Evolutionary conservation across 1,139 yeast species (phyloP).

Genomic region (Yamadazyma kanchanaburiensis): DNA sequence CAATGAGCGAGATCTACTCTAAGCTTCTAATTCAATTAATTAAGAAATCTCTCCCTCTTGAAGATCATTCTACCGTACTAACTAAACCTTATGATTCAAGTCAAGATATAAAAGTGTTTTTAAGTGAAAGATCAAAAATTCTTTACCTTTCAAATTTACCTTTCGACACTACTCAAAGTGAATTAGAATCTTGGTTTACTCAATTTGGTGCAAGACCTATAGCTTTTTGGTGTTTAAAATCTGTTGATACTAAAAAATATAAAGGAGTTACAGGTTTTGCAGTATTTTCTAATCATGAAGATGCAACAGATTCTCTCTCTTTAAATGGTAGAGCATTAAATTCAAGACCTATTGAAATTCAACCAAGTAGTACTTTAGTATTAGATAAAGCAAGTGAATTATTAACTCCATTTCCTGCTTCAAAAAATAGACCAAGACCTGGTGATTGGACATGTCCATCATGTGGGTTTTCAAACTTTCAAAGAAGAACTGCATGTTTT

Average conservation of each 20-base stretch:
- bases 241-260: conserved; percentile 37
- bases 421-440: conserved; percentile 89
- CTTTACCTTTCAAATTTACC: conserved; percentile 76
- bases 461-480: conserved; percentile 94
- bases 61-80: conserved; percentile 54
- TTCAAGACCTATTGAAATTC: conserved; percentile 77
- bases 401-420: conserved; percentile 79
- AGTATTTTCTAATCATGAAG: conserved; percentile 80
- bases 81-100: conserved; percentile 73
- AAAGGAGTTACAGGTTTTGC: conserved; percentile 70
- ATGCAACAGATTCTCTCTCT: conserved; percentile 71
- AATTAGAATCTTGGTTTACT: conserved; percentile 87
- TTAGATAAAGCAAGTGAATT: conserved; percentile 80
- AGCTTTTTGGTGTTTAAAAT: conserved; percentile 84
- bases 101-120: conserved; percentile 66
- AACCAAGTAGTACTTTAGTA: conserved; percentile 76
- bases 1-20: conserved; percentile 22
- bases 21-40: conserved; percentile 50
- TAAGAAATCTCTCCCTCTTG: conserved; percentile 51
- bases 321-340: conserved; percentile 78
- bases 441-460: conserved; percentile 98
- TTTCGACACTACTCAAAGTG: conserved; percentile 83
- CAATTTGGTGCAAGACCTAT: conserved; percentile 84
- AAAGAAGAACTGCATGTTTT: conserved; percentile 91
- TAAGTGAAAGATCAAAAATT: conserved; percentile 73